A percentile compares a stretch with the other conserved stretches of the same genome.
These are phyloP conservation scores for Flueggea neowawraea DNA, from an alignment of 441 rosid genomes.

Conservation along the genomic window DNA sequence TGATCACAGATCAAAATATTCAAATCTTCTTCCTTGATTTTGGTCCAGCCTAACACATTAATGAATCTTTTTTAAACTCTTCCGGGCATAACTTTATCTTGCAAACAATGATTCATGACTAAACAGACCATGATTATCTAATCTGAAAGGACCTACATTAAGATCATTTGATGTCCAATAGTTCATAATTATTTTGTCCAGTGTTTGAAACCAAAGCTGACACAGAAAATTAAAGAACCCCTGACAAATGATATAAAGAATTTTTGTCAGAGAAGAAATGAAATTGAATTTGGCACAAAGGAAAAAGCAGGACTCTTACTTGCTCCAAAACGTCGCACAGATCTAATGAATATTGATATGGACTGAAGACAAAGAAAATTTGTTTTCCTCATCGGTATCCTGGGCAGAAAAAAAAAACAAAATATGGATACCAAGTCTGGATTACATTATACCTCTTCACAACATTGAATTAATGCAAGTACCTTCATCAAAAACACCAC, in stretches of 20 bases:
- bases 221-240: slow-evolving; percentile 16
- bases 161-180: no score
- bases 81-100: no score
- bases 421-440: background rate
- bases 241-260: no score
- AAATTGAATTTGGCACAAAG: no score
- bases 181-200: background rate
- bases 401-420: slow-evolving; percentile 17
- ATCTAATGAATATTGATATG: slow-evolving; percentile 48
- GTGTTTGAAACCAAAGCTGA: slow-evolving; percentile 6
- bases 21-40: no score
- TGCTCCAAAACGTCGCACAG: slow-evolving; percentile 51
- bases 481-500: slow-evolving; percentile 98
- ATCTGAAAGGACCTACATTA: no score
- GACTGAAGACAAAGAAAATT: slow-evolving; percentile 51
- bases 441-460: background rate
- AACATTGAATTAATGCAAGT: slow-evolving; percentile 6
- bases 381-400: slow-evolving; percentile 41
- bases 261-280: no score
- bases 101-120: no score
- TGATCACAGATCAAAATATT: no score
- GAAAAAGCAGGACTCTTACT: slow-evolving; percentile 17
- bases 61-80: no score
- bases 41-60: no score
- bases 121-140: no score